Conservation (phyloP, 2,329 filamentous ascomycete species). For the Aspergillus terreus region DNA sequence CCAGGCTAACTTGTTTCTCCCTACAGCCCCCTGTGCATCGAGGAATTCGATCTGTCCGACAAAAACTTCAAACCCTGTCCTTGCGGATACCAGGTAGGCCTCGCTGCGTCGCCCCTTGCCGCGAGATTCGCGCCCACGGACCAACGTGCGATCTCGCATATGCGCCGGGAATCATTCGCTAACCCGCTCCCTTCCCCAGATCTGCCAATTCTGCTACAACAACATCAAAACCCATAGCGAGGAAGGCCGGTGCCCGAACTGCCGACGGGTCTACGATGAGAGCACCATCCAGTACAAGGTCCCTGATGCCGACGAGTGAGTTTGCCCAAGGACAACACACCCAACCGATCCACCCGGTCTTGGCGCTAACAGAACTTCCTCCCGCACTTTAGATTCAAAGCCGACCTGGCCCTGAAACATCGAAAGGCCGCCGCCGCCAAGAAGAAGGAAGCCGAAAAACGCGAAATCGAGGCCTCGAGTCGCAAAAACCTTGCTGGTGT, state of each 20-base stretch:
- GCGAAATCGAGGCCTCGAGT: constrained; percentile 91
- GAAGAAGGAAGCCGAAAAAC: constrained; percentile 93
- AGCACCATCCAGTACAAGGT: constrained; percentile 97
- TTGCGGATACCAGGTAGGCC: constrained; percentile 88
- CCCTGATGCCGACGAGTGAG: constrained; percentile 90
- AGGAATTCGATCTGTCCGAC: constrained; percentile 97
- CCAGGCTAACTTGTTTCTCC: constrained; percentile 20
- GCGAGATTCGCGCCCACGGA: background rate
- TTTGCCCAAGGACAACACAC: constrained; percentile 17
- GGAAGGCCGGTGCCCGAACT: constrained; percentile 97
- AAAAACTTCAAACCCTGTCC: constrained; percentile 96
- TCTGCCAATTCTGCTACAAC: constrained; percentile 99
- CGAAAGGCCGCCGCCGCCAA: constrained; percentile 87
- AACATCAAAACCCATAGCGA: constrained; percentile 94
- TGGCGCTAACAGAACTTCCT: constrained; percentile 17
- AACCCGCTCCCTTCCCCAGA: constrained; percentile 50
- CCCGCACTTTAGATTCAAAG: constrained; percentile 42
- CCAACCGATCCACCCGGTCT: constrained; percentile 7
- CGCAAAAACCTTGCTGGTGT: constrained; percentile 95
- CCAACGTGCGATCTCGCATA: constrained; percentile 3
- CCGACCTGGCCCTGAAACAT: constrained; percentile 62
- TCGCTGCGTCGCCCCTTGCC: background rate
- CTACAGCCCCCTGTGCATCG: constrained; percentile 87
- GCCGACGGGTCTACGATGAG: constrained; percentile 90
- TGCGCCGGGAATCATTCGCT: constrained; percentile 9